Evolutionary conservation across 2,329 filamentous ascomycete genomes (phyloP).

Genomic region (Colletotrichum destructivum): DNA sequence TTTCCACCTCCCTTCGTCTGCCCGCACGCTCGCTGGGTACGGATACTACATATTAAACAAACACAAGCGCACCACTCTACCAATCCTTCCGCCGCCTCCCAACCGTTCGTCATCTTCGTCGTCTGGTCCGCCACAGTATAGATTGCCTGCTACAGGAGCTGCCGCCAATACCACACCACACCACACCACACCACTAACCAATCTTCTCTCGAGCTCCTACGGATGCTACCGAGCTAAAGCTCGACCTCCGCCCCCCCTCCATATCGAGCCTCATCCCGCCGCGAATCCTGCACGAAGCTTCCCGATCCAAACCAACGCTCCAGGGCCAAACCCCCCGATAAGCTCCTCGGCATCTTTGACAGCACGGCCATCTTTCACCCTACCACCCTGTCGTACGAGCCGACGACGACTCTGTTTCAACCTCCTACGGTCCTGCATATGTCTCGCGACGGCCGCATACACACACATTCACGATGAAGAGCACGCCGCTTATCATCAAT

Average conservation of each 20-base stretch:
- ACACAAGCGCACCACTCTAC: background rate
- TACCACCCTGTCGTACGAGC: slow-evolving; percentile 24
- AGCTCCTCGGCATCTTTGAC: slow-evolving; percentile 1
- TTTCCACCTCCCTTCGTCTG: background rate
- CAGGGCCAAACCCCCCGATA: slow-evolving; percentile 3
- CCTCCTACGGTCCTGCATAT: slow-evolving; percentile 28
- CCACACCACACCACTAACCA: slow-evolving; percentile 11
- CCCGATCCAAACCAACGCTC: slow-evolving; percentile 31
- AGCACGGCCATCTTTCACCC: background rate
- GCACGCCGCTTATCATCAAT: slow-evolving; percentile 94
- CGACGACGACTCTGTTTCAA: slow-evolving; percentile 3
- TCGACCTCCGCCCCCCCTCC: slow-evolving; percentile 28
- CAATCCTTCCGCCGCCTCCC: slow-evolving; percentile 1
- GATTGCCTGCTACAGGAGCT: slow-evolving; percentile 39
- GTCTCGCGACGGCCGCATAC: slow-evolving; percentile 43
- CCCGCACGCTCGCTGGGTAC: background rate
- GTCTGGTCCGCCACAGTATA: slow-evolving; percentile 28
- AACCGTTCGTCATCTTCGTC: slow-evolving; percentile 5
- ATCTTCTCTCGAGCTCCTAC: slow-evolving; percentile 20
- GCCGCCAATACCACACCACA: background rate
- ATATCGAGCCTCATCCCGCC: slow-evolving; percentile 12
- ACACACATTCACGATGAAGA: slow-evolving; percentile 83
- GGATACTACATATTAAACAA: slow-evolving; percentile 18
- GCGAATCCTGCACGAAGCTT: slow-evolving; percentile 32
- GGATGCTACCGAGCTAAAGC: slow-evolving; percentile 30